Base-by-base conservation (phyloP, 129 eudicot species). In the Pseudognaphalium luteoalbum region DNA sequence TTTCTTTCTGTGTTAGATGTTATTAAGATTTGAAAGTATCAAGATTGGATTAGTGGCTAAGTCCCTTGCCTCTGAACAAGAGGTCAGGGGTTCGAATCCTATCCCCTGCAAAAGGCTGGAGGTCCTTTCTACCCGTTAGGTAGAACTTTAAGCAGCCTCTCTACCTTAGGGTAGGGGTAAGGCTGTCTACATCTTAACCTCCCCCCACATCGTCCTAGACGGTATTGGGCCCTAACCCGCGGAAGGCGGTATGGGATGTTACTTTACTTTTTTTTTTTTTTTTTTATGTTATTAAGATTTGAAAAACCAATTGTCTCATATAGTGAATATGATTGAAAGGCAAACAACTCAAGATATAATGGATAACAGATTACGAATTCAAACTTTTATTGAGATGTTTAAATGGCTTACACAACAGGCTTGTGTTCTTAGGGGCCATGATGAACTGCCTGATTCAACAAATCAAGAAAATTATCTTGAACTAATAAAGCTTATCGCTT, bases 311-410 rank as follows among this genome's bases (percentile, higher is more conserved):
- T 33, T 32, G 21, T 33, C 22, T 65, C 70, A 65, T 4, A 65
- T 65, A 65, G 25, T 32, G 44, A 67, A 67, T 65, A 22, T 65
- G 70, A 65, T 65, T 14, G 70, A 65, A 10, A 65, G 32, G 6
- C 11, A 65, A 16, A 33, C 19, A 3, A 14, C 42, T 14, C 21
- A 65, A 65, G 42, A 65, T 28, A 30, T 62, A 8, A 29, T 62
- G n/a, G 37, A 62, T 25, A 62, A 14, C 8, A 58, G 63, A 20
- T 10, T 20, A 2, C 63, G 0, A 3, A 9, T 58, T n/a, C 1
- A 14, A 58, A 6, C 11, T n/a, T n/a, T 14, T n/a, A 58, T 58
- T 58, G 63, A 58, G 28, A n/a, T 20, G 9, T 1, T 20, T 17
- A 58, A 58, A 58, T 58, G 63, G 15, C 63, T 58, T 20, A 58